Conservation (phyloP, 441 rosid species). For the Theobroma grandiflorum region DNA sequence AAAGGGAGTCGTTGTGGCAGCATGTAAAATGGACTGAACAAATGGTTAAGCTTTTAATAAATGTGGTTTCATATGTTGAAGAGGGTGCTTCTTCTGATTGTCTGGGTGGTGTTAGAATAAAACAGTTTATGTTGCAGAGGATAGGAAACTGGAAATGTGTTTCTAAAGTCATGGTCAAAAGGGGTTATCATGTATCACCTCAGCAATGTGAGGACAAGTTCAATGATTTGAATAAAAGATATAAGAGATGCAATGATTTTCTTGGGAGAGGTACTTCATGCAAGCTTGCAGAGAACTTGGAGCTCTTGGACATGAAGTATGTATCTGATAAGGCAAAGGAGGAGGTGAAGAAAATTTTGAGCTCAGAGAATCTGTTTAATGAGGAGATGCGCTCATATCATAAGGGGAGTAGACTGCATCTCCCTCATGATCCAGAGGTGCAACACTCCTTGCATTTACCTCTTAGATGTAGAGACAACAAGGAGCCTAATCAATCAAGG, state of each 20-base stretch:
- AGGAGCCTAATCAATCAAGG: constrained; percentile 11
- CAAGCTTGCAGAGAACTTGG: constrained; percentile 39
- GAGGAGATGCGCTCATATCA: constrained; percentile 47
- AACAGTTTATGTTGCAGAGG: constrained; percentile 25
- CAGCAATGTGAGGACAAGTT: constrained; percentile 52
- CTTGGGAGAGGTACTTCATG: constrained; percentile 45
- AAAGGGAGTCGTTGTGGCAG: constrained; percentile 27
- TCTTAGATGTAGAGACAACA: constrained; percentile 10
- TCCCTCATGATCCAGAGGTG: constrained; percentile 37
- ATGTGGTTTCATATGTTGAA: constrained; percentile 37
- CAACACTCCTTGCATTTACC: constrained; percentile 32
- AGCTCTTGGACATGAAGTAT: constrained; percentile 34
- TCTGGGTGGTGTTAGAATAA: constrained; percentile 22
- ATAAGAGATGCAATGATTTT: constrained; percentile 40
- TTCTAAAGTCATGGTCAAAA: constrained; percentile 37
- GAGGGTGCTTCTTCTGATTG: constrained; percentile 30
- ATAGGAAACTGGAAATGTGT: constrained; percentile 44
- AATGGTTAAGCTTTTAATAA: constrained; percentile 46
- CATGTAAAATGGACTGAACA: constrained; percentile 41
- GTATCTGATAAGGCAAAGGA: constrained; percentile 34
- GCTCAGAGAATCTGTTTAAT: constrained; percentile 43
- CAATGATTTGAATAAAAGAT: constrained; percentile 40
- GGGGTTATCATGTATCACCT: constrained; percentile 43
- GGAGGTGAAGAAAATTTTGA: constrained; percentile 43
- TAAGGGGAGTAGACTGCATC: constrained; percentile 36